Conservation (phyloP, 2,329 filamentous ascomycete species). For the Diaporthe batatas region DNA sequence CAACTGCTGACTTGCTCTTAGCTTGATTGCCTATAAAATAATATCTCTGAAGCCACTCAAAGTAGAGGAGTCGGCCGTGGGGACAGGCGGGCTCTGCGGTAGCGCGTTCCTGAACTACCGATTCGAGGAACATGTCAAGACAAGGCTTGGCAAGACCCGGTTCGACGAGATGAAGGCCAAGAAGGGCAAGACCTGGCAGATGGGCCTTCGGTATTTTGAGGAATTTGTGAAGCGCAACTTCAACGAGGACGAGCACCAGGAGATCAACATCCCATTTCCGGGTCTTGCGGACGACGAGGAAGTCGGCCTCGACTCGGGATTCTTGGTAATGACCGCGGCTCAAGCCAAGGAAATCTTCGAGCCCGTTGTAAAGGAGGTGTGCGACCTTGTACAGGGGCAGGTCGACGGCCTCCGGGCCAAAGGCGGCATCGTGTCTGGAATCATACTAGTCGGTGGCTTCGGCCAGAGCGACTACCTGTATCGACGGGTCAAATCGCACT, state of each 20-base stretch:
- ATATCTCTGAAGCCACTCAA: constrained; percentile 78
- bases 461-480: constrained; percentile 85
- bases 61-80: constrained; percentile 84
- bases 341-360: constrained; percentile 82
- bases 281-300: constrained; percentile 82
- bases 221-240: constrained; percentile 90
- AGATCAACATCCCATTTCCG: constrained; percentile 85
- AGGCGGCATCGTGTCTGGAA: constrained; percentile 76
- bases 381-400: constrained; percentile 76
- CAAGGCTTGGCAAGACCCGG: constrained; percentile 73
- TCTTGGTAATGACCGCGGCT: constrained; percentile 77
- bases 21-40: constrained; percentile 84
- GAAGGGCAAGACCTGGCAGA: constrained; percentile 84
- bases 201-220: constrained; percentile 84
- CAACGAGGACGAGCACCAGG: constrained; percentile 81
- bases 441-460: constrained; percentile 85
- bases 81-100: constrained; percentile 82
- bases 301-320: constrained; percentile 80
- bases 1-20: constrained; percentile 47
- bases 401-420: constrained; percentile 73
- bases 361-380: constrained; percentile 79
- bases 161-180: constrained; percentile 83
- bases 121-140: constrained; percentile 82
- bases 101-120: constrained; percentile 85
- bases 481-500: constrained; percentile 77